phyloP scores from a whole-genome alignment of 2,329 filamentous ascomycete species.

The Colletotrichum ledebouriae region DNA sequence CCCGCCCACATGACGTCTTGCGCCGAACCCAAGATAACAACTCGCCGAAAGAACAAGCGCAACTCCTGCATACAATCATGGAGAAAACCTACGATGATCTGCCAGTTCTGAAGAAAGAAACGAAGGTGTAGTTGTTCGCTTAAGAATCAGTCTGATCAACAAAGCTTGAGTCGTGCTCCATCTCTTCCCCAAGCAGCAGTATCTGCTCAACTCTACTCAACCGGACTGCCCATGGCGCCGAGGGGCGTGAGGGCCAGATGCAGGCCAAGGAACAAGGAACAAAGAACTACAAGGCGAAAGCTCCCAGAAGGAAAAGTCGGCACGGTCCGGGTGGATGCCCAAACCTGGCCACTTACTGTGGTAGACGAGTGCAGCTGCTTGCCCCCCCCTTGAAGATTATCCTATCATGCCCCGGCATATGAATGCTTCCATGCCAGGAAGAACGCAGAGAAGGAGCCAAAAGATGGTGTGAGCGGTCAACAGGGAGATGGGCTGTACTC shows the following conservation, averaged over 20 bases:
- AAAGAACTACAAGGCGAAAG: background rate
- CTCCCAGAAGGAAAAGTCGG: slow-evolving; percentile 21
- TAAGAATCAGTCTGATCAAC: background rate
- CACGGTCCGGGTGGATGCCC: slow-evolving; percentile 31
- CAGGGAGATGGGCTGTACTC: slow-evolving; percentile 24
- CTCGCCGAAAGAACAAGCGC: slow-evolving; percentile 16
- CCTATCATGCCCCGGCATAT: background rate
- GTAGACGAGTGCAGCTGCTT: background rate
- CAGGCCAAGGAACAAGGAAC: slow-evolving; percentile 23
- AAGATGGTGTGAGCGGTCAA: slow-evolving; percentile 6
- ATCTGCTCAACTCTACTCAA: slow-evolving; percentile 25
- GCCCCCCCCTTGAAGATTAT: background rate
- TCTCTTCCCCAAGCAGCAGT: background rate
- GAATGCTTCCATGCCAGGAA: slow-evolving; percentile 19
- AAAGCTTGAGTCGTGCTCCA: slow-evolving; percentile 5
- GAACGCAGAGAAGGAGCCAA: slow-evolving; percentile 9
- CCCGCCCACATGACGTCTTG: slow-evolving; percentile 32
- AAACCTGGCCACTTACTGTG: background rate
- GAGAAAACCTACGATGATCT: slow-evolving; percentile 1
- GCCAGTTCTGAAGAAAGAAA: background rate
- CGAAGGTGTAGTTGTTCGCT: background rate
- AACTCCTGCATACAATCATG: slow-evolving; percentile 19
- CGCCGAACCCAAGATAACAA: slow-evolving; percentile 29
- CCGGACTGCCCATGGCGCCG: slow-evolving; percentile 28
- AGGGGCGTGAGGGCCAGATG: slow-evolving; percentile 19